These are phyloP conservation scores for Leccinum pachyderme DNA, from an alignment of 1,284 basidiomycete genomes.

Conservation along the genomic window DNA sequence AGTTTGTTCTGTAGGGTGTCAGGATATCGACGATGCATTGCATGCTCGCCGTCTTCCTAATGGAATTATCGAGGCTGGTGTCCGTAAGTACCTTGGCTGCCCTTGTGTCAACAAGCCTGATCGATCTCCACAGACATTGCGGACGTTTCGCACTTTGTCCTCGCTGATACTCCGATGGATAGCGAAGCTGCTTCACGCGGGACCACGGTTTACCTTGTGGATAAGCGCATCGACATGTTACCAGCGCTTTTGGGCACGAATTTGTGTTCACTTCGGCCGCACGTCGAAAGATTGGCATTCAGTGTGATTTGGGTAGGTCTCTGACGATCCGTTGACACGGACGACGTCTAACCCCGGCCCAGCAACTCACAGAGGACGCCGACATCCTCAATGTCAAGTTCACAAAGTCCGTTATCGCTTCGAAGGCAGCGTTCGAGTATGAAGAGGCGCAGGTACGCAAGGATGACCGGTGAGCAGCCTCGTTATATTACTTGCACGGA, in stretches of 20 bases:
- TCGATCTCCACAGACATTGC: constrained; percentile 75
- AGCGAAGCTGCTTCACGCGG: constrained; percentile 92
- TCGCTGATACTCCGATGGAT: constrained; percentile 95
- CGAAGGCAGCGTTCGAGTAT: constrained; percentile 97
- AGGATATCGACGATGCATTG: constrained; percentile 99
- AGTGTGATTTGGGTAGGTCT: constrained; percentile 89
- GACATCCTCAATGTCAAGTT: constrained; percentile 92
- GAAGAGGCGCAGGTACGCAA: constrained; percentile 95
- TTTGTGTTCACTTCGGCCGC: constrained; percentile 89
- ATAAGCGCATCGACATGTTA: constrained; percentile 99
- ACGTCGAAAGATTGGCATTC: constrained; percentile 95
- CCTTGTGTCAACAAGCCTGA: not conserved
- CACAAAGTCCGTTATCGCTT: constrained; percentile 95
- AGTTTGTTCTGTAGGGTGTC: constrained; percentile 64
- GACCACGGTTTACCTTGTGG: constrained; percentile 97
- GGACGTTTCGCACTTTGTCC: constrained; percentile 97
- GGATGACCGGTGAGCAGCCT: constrained; percentile 73
- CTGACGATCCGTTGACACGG: not conserved
- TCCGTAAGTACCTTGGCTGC: constrained; percentile 67
- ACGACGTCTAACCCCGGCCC: constrained; percentile 4
- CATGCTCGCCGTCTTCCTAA: constrained; percentile 89
- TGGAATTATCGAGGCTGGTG: constrained; percentile 96
- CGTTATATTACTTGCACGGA: constrained; percentile 8
- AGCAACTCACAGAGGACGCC: constrained; percentile 86
- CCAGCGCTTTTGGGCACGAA: constrained; percentile 95